Percentiles rank a stretch among this genome's conserved stretches.
These are phyloP conservation scores for Coelastrella sp. DNA, from an alignment of 139 green algal genomes.

Conservation along the genomic window DNA sequence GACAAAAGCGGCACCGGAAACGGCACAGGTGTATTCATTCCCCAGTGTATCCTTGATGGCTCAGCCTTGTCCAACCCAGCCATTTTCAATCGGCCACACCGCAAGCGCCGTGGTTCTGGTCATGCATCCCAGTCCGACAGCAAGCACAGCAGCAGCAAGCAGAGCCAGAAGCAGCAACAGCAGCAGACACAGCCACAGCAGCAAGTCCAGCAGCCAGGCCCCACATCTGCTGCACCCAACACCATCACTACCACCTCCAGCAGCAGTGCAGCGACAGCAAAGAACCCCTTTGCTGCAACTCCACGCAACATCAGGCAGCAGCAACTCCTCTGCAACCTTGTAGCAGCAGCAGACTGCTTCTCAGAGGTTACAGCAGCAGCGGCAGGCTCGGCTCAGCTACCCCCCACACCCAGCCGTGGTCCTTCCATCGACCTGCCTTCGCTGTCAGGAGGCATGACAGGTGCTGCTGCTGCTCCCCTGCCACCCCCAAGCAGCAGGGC, in stretches of 20 bases:
- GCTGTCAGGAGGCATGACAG: neutral
- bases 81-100: neutral
- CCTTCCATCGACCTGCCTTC: neutral
- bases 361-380: neutral
- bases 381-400: neutral
- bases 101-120: constrained; percentile 18
- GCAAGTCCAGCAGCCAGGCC: neutral
- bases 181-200: neutral
- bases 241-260: neutral
- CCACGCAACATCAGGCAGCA: constrained; percentile 40
- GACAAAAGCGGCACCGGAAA: neutral
- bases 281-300: constrained; percentile 41
- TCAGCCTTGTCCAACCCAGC: constrained; percentile 18
- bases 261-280: neutral
- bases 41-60: constrained; percentile 33
- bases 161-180: constrained; percentile 21
- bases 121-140: neutral
- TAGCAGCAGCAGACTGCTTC: constrained; percentile 44
- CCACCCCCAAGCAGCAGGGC: neutral
- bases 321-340: constrained; percentile 42
- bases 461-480: neutral
- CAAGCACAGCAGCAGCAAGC: constrained; percentile 19
- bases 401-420: neutral
- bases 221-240: neutral
- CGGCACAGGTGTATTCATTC: constrained; percentile 42